These are phyloP conservation scores for Phytophthora fragariae DNA, from an alignment of 352 stramenopile genomes.

Conservation along the genomic window DNA sequence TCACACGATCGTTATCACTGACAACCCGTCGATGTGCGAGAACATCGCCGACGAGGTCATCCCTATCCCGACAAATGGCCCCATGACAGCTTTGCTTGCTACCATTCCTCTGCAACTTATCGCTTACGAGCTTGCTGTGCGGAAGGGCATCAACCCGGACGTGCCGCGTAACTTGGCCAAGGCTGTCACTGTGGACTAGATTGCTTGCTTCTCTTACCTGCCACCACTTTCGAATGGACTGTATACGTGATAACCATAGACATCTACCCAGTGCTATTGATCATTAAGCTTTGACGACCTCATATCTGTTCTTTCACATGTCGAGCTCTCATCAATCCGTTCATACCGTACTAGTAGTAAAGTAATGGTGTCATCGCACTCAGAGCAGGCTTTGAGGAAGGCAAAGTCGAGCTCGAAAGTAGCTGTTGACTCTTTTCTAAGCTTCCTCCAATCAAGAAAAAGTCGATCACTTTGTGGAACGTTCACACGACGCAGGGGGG, in stretches of 20 bases:
- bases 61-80: slow-evolving; percentile 96
- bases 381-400: too few relatives aligned
- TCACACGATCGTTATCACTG: slow-evolving; percentile 98
- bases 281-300: not conserved
- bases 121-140: slow-evolving; percentile 97
- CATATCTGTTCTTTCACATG: too few relatives aligned
- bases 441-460: too few relatives aligned
- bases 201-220: slow-evolving; percentile 17
- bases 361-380: too few relatives aligned
- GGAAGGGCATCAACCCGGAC: slow-evolving; percentile 98
- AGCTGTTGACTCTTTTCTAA: too few relatives aligned
- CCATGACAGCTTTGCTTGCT: slow-evolving; percentile 96
- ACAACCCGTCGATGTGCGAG: slow-evolving; percentile 94
- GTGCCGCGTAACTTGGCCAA: slow-evolving; percentile 98
- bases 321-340: too few relatives aligned
- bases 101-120: slow-evolving; percentile 98
- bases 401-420: too few relatives aligned
- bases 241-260: slow-evolving; percentile 23
- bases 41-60: slow-evolving; percentile 95
- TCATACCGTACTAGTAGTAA: too few relatives aligned
- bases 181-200: slow-evolving; percentile 98
- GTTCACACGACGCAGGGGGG: too few relatives aligned
- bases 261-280: not conserved
- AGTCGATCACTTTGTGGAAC: too few relatives aligned
- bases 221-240: slow-evolving; percentile 20